Evolutionary conservation across 805 yeast species (phyloP).

Genomic region (Ascoidea rubescens): DNA sequence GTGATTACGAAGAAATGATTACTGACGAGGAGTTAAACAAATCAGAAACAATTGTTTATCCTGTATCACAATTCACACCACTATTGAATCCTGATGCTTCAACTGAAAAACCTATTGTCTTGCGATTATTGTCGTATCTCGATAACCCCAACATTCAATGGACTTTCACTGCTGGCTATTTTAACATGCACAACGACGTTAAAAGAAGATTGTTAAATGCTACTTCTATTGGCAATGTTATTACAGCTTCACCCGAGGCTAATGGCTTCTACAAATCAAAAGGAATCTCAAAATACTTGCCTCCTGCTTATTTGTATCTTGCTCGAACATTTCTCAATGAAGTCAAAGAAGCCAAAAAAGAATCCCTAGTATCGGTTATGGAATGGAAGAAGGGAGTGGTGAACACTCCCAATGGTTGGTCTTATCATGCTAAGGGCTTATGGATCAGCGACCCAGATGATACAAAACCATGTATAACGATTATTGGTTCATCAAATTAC

Average conservation of each 20-base stretch:
- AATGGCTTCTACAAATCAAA: conserved; percentile 81
- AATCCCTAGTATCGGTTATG: conserved; percentile 30
- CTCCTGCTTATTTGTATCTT: conserved; percentile 72
- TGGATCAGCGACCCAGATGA: conserved; percentile 62
- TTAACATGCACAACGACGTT: conserved; percentile 75
- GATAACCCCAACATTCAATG: conserved; percentile 47
- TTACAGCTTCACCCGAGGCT: conserved; percentile 89
- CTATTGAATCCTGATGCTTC: conserved; percentile 52
- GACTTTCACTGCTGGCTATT: conserved; percentile 94
- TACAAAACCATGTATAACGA: conserved; percentile 51
- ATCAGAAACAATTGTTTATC: conserved; percentile 58
- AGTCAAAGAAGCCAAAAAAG: conserved; percentile 26
- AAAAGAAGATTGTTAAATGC: conserved; percentile 42
- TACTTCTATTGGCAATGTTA: conserved; percentile 50
- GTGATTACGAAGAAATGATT: conserved; percentile 11
- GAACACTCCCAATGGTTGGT: conserved; percentile 79
- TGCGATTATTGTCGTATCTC: conserved; percentile 41
- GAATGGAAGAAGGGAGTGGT: conserved; percentile 89
- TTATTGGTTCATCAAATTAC: conserved; percentile 88
- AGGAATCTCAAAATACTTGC: conserved; percentile 72
- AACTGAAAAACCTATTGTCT: conserved; percentile 67
- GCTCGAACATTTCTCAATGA: conserved; percentile 54
- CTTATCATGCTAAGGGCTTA: conserved; percentile 94
- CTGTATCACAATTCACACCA: conserved; percentile 86
- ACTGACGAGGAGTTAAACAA: conserved; percentile 13